Evolutionary conservation across 116 monocot genomes (phyloP), one percentile per base, ranked within the genome.

Genomic region (Papilionanthe hybrid): DNA sequence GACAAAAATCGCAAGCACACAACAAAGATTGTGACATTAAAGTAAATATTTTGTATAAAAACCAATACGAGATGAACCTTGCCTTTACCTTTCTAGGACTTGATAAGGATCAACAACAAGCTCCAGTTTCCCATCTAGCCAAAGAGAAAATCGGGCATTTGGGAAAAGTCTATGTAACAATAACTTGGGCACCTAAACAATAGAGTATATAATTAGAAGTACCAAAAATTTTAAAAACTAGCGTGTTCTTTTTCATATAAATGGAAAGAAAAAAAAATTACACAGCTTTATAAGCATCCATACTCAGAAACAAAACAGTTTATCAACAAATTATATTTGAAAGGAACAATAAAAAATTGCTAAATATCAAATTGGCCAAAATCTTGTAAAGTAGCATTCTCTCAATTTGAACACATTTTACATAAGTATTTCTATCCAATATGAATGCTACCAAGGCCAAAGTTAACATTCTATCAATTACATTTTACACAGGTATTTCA

Each of bases 121-220:
- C 83, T 98, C 86, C 80, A 98, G 88, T 74, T 98, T 98, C 84
- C 91, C 98, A 81, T 98, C 94, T 83, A 98, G 89, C 98, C 98
- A 93, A 82, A 94, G 55, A 75, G 98, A 98, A 79, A 81, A 98
- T 29, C 90, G 85, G 41, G 85, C 89, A 87, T 94, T 98, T 27
- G 98, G 98, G 49, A 97, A 98, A 72, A 98, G 79, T 69, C 98
- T 94, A 72, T 98, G 98, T 9, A 98, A 80, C 68, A 98, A 83
- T 76, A 98, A 90, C 78, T 98, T 98, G 55, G 95, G 98, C 67
- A 98, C 86, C 94, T 94, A 87, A 53, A 28, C 20, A 67, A 78
- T 77, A 65, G 0, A 30, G 32, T 9, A 45, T 17, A 43, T 1
- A 32, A 42, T 78, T 25, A 78, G 72, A 72, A 83, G 11, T 3